Evolutionary conservation across 306 rosid species (phyloP).

Genomic region (Betula pendula): DNA sequence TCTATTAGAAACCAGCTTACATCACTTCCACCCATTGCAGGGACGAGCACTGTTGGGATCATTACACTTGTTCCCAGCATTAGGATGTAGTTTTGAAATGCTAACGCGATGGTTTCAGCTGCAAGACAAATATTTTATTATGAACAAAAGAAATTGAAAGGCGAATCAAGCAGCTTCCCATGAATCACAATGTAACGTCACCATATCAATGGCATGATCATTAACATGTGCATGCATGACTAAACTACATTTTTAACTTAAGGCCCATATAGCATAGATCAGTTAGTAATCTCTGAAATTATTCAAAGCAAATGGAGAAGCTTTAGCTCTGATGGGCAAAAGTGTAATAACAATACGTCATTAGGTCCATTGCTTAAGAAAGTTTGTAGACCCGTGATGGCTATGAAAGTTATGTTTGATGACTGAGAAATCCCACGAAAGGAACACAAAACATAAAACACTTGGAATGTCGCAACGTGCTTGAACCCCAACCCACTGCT

Average conservation of each 20-base stretch:
- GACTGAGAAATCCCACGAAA: slow-evolving; percentile 4
- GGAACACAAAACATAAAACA: slow-evolving; percentile 7
- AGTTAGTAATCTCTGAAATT: too few species aligned
- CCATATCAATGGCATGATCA: slow-evolving; percentile 9
- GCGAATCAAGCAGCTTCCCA: not conserved
- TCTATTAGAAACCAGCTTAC: slow-evolving; percentile 45
- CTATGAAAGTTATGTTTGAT: slow-evolving; percentile 9
- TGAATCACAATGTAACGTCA: not conserved
- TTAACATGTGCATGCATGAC: not conserved
- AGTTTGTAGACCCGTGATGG: not conserved
- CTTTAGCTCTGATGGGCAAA: too few species aligned
- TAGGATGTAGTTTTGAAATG: slow-evolving; percentile 94
- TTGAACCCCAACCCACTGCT: not conserved
- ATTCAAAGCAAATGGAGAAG: too few species aligned
- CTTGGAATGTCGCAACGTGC: slow-evolving; percentile 6
- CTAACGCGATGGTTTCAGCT: slow-evolving; percentile 84
- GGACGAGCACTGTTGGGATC: slow-evolving; percentile 84
- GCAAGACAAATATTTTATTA: slow-evolving; percentile 42
- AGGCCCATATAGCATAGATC: too few species aligned
- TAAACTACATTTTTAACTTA: too few species aligned
- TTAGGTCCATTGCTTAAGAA: slow-evolving; percentile 6
- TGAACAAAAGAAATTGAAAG: slow-evolving; percentile 25
- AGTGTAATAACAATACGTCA: slow-evolving; percentile 20
- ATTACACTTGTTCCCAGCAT: slow-evolving; percentile 94
- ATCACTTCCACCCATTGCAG: slow-evolving; percentile 89